Percentiles rank a stretch among this genome's conserved stretches.
These are phyloP conservation scores for Pascua guehoae DNA, from an alignment of 1,284 basidiomycete genomes.

Conservation along the genomic window DNA sequence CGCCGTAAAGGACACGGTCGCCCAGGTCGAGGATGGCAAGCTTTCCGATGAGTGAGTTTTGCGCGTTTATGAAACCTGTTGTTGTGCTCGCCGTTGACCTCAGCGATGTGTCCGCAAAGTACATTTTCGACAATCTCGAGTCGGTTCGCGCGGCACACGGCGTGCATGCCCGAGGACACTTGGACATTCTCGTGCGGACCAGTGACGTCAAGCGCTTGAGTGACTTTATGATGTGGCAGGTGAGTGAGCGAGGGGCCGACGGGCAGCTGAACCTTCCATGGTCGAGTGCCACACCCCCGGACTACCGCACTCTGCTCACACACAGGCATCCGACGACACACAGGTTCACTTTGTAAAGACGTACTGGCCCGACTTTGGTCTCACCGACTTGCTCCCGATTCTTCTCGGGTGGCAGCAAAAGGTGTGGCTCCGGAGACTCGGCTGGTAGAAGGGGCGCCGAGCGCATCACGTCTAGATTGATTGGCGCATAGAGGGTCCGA, in stretches of 20 bases:
- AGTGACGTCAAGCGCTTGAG: constrained; percentile 86
- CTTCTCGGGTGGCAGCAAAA: constrained; percentile 79
- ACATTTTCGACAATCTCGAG: constrained; percentile 13
- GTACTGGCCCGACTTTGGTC: constrained; percentile 93
- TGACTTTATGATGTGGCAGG: constrained; percentile 81
- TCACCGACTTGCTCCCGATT: constrained; percentile 80
- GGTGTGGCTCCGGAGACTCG: constrained; percentile 47
- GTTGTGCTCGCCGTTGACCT: not conserved
- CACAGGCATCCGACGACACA: constrained; percentile 57
- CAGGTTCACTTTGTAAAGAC: constrained; percentile 87
- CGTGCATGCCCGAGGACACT: constrained; percentile 24
- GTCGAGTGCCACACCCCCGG: too few relatives aligned
- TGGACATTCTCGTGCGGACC: constrained; percentile 89
- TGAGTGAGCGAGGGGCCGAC: constrained; percentile 52
- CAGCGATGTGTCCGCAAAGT: constrained; percentile 3
- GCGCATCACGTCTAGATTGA: not conserved
- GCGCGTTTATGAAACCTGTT: too few relatives aligned
- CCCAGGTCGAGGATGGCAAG: constrained; percentile 50
- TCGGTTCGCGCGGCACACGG: constrained; percentile 9
- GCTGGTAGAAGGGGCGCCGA: not conserved
- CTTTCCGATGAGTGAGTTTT: not conserved
- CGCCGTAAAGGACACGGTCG: constrained; percentile 63
- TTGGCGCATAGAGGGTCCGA: not conserved
- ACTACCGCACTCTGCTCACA: too few relatives aligned
- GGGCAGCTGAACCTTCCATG: too few relatives aligned